phyloP scores from a whole-genome alignment of 768 basidiomycete species.

The Sporobolomyces pararoseus region DNA sequence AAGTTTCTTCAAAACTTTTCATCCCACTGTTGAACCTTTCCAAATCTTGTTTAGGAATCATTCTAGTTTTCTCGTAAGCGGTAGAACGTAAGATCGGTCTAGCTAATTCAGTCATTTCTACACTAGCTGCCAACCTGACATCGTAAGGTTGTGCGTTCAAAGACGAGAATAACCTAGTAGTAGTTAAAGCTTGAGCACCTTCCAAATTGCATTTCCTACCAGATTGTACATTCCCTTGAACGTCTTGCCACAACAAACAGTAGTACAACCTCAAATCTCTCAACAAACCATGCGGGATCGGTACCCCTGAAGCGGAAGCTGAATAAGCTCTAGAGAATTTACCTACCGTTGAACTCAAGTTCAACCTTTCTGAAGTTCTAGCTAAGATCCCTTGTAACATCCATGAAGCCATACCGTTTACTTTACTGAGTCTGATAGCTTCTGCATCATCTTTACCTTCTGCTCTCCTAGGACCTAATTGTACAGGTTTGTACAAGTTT shows the following conservation, averaged over 20 bases:
- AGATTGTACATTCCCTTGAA: slow-evolving; percentile 40
- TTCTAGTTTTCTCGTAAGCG: slow-evolving; percentile 34
- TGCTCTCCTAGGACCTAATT: slow-evolving; percentile 29
- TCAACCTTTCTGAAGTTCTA: slow-evolving; percentile 34
- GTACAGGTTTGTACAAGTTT: slow-evolving; percentile 40
- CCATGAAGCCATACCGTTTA: slow-evolving; percentile 41
- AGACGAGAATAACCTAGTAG: slow-evolving; percentile 34
- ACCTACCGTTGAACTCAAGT: slow-evolving; percentile 7
- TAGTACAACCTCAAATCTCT: slow-evolving; percentile 38
- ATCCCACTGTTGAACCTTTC: slow-evolving; percentile 41
- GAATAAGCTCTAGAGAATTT: slow-evolving; percentile 38
- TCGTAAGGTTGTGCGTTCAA: slow-evolving; percentile 39
- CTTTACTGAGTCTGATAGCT: slow-evolving; percentile 34
- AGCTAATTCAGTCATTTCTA: slow-evolving; percentile 42
- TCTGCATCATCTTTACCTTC: slow-evolving; percentile 36
- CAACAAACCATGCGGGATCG: slow-evolving; percentile 25
- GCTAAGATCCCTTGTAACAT: slow-evolving; percentile 38
- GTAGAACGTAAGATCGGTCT: slow-evolving; percentile 39
- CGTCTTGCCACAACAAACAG: slow-evolving; percentile 39
- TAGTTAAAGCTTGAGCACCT: slow-evolving; percentile 33
- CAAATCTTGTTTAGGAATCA: slow-evolving; percentile 34
- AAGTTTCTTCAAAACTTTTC: slow-evolving; percentile 37
- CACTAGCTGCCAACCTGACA: slow-evolving; percentile 39
- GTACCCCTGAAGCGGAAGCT: slow-evolving; percentile 22
- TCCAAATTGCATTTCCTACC: slow-evolving; percentile 40